Conservation (phyloP, 768 basidiomycete species). For the Lactarius quietus region DNA sequence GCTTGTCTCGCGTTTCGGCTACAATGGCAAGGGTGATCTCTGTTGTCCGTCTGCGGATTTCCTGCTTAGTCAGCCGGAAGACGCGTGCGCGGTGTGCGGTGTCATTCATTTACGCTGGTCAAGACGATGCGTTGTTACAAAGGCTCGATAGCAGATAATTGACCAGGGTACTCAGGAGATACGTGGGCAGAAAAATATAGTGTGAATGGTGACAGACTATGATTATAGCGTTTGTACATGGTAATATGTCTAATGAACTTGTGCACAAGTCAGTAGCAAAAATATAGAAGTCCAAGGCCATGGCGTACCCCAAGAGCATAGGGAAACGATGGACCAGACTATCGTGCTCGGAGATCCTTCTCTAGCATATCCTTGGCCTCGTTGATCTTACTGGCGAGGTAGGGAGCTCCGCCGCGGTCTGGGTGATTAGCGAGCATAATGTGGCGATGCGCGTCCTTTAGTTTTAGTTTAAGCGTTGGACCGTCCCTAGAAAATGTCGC, state of each 20-base stretch:
- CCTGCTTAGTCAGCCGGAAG: conserved; percentile 11
- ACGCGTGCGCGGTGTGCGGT: background rate
- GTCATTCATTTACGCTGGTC: background rate
- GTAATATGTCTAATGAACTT: conserved; percentile 9
- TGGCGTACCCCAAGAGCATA: background rate
- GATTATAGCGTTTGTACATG: conserved; percentile 10
- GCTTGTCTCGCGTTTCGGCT: background rate
- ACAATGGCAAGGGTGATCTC: background rate
- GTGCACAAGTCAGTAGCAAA: background rate
- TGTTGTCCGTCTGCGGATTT: background rate
- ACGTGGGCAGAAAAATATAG: background rate
- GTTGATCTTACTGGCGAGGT: conserved; percentile 97
- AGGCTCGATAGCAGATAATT: background rate
- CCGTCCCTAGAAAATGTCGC: conserved; percentile 58
- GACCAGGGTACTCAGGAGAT: background rate
- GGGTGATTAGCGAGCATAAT: conserved; percentile 99
- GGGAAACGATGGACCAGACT: conserved; percentile 14
- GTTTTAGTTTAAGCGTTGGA: conserved; percentile 61
- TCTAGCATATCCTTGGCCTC: conserved; percentile 94
- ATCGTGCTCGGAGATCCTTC: conserved; percentile 57
- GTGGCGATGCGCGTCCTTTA: conserved; percentile 94
- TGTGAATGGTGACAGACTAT: conserved; percentile 2
- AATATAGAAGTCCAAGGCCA: background rate
- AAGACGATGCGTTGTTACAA: background rate
- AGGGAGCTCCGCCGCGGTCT: conserved; percentile 97